Evolutionary conservation across 108 stramenopile genomes (phyloP), one percentile per base, ranked within the genome.

Genomic region (Fragilariopsis cylindrus): DNA sequence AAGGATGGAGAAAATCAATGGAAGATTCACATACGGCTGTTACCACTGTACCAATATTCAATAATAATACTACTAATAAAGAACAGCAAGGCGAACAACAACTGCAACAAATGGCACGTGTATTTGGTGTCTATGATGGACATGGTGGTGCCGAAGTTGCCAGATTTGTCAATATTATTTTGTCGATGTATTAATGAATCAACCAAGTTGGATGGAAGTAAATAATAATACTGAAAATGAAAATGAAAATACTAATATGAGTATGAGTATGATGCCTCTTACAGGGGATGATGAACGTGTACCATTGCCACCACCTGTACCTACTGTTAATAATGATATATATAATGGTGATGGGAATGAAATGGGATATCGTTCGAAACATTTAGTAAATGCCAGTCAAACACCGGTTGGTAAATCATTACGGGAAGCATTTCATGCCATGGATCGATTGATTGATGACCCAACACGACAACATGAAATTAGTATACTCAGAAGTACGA

Each of bases 1-100:
- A 98, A 73, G 98, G 98, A 4, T 99, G 98, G 98, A 84, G 98
- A 65, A 96, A 96, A 69, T 80, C 81, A 79, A 98, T 98, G 98
- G 98, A 99, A 78, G 98, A 99, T 78, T 95, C 97, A 4, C 98
- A 99, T 77, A 81, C 98, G 13, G 92, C 96, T 13, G 72, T 78
- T 52, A 87, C 93, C 1, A 83, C 85, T 42, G 52, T 79, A 42
- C 57, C 78, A 13, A 68, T 83, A 1, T 47, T 48, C 15, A 52
- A 21, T 9, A 54, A 7, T 42, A 11, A 48, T 15, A 55, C n/a
- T n/a, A 9, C 15, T n/a, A 52, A 16, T 43, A 74, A n/a, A 19
- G 81, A 47, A 15, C 63, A 57, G 12, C 84, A 63, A 52, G 47
- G 55, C 7, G 72, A 62, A 13, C 58, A 49, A 4, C 19, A 73